Evolutionary conservation across 306 rosid species (phyloP).

Genomic region (Castanospermum australe): DNA sequence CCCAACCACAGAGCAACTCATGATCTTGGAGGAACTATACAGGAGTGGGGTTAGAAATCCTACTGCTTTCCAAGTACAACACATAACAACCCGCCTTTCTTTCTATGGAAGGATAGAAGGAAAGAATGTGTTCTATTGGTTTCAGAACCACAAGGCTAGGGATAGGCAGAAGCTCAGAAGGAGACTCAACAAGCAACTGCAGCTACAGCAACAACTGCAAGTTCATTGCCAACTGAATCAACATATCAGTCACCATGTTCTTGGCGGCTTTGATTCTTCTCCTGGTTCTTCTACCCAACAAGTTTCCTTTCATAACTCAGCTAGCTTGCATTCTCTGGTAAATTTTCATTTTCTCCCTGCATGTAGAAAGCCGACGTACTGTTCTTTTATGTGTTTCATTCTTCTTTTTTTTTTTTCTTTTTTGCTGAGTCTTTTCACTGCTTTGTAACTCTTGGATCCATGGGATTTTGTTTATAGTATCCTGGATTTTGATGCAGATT

Average conservation of each 20-base stretch:
- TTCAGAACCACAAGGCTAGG: conserved; percentile 75
- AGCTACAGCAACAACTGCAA: conserved; percentile 36
- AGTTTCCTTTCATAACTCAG: conserved; percentile 19
- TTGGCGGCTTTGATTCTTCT: conserved; percentile 21
- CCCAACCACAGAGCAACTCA: conserved; percentile 66
- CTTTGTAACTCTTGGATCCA: background rate
- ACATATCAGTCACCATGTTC: conserved; percentile 10
- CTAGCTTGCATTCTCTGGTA: conserved; percentile 33
- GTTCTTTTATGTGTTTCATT: background rate
- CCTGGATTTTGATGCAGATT: background rate
- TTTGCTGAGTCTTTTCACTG: background rate
- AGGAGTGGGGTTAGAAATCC: conserved; percentile 58
- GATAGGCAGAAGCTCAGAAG: conserved; percentile 64
- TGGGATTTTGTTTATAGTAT: background rate
- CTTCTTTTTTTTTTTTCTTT: background rate
- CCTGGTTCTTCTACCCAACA: conserved; percentile 24
- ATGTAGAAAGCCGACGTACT: background rate
- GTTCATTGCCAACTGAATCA: conserved; percentile 25
- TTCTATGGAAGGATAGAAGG: conserved; percentile 66
- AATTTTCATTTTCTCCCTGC: background rate
- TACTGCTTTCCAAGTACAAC: conserved; percentile 63
- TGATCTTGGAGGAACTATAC: conserved; percentile 67
- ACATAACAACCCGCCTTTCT: conserved; percentile 61
- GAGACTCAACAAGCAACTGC: conserved; percentile 55
- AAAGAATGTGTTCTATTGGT: conserved; percentile 73